phyloP scores from a whole-genome alignment of 2,329 filamentous ascomycete genomes.

The Neurospora sp. region DNA sequence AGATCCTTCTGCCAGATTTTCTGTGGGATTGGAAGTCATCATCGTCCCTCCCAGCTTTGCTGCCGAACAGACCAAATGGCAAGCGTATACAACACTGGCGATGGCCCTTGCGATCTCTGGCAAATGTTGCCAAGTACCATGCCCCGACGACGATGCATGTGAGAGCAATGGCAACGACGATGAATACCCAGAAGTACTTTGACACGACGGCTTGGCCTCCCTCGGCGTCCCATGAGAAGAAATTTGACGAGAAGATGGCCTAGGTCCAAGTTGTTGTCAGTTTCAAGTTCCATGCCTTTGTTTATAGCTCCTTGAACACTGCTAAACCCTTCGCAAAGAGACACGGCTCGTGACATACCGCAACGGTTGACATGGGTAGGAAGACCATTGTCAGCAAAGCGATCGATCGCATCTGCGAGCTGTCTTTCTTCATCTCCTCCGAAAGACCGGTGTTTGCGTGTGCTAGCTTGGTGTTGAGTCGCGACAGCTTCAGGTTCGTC shows the following conservation, averaged over 20 bases:
- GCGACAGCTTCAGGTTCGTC: constrained; percentile 11
- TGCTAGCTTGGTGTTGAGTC: constrained; percentile 11
- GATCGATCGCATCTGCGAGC: constrained; percentile 22
- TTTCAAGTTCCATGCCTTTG: background rate
- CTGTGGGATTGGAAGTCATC: background rate
- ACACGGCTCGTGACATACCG: constrained; percentile 10
- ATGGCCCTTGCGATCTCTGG: background rate
- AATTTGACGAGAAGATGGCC: background rate
- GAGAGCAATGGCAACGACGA: background rate
- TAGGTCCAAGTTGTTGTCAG: background rate
- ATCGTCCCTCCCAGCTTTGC: background rate
- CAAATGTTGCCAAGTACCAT: background rate
- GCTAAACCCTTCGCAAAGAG: background rate
- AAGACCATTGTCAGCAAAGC: constrained; percentile 23
- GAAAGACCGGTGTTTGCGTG: constrained; percentile 17
- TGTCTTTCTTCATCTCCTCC: constrained; percentile 17
- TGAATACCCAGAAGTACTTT: background rate
- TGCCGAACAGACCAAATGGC: background rate
- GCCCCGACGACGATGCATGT: background rate
- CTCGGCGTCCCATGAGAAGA: background rate
- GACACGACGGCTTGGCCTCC: background rate
- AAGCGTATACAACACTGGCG: background rate
- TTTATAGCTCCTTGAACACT: background rate
- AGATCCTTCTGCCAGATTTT: background rate
- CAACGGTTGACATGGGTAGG: constrained; percentile 19